These are phyloP conservation scores for Suillus hirtellus DNA, from an alignment of 768 basidiomycete genomes.

Conservation along the genomic window DNA sequence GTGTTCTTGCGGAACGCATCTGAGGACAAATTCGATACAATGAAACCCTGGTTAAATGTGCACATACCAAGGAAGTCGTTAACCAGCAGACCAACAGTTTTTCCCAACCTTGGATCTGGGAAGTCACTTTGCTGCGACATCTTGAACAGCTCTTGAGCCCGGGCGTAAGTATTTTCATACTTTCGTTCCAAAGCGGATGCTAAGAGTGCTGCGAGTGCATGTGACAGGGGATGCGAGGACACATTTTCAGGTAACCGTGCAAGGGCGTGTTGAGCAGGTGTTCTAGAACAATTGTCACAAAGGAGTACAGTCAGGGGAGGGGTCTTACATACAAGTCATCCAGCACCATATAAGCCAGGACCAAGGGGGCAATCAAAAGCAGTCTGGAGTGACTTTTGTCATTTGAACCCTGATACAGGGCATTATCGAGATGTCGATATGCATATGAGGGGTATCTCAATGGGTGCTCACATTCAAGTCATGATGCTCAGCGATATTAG, in stretches of 20 bases:
- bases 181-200: conserved; percentile 54
- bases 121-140: conserved; percentile 46
- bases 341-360: conserved; percentile 62
- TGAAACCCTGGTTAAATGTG: conserved; percentile 1
- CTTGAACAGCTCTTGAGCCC: conserved; percentile 43
- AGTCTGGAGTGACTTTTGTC: conserved; percentile 47
- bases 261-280: conserved; percentile 60
- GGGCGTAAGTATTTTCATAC: conserved; percentile 55
- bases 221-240: conserved; percentile 43
- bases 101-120: conserved; percentile 45
- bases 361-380: conserved; percentile 57
- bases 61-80: conserved; percentile 53
- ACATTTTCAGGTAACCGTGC: conserved; percentile 55
- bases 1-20: conserved; percentile 62
- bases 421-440: conserved; percentile 9
- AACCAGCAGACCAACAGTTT: conserved; percentile 46
- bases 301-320: background rate
- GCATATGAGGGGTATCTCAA: conserved; percentile 1
- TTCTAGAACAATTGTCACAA: conserved; percentile 36
- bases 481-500: conserved; percentile 47
- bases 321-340: conserved; percentile 56
- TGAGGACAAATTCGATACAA: conserved; percentile 25
- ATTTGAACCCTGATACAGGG: conserved; percentile 32
- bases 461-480: conserved; percentile 52
- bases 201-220: conserved; percentile 47